Evolutionary conservation across 805 yeast species (phyloP), one percentile per base, ranked within the genome.

Genomic region (Candida orba): DNA sequence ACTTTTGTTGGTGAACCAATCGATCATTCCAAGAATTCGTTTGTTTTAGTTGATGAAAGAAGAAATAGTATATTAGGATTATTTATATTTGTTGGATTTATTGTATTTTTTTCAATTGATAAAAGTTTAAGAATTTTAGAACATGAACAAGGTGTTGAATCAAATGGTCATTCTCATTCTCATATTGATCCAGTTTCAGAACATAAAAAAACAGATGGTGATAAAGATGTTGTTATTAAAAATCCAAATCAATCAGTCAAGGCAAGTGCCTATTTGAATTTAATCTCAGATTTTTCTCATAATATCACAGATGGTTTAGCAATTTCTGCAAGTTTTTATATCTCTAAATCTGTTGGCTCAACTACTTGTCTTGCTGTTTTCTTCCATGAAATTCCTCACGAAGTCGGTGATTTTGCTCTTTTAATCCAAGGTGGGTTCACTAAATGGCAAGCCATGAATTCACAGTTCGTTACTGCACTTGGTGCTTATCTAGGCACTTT

Each of bases 381-480:
- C 48, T 73, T 81, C 61, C 93, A 84, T 58, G 93, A 84, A 58
- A 75, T 84, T 39, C 93, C 93, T 6, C 93, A 84, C 58, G 88
- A 83, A 56, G 74, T 84, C 48, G 90, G 91, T 39, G 93, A 84
- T 56, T 84, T 80, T 63, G 90, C 89, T 0, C 65, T 84, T 23
- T 65, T 84, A 47, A 73, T 81, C 48, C 78, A 79, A 53, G 81
- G 81, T 20, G 91, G 91, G 0, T 75, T 79, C 51, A 68, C 84
- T 18, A 78, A 78, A 60, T 63, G 76, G 60, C 78, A 78, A 49
- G 88, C 87, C 3, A 69, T 81, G 71, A 71, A 69, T 42, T 78
- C 85, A 0, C 90, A 84, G 61, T 69, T 81, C 42, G 53, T 81
- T 30, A 81, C 89, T 3, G 81, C 84, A 1, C 45, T 71, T 20